These are phyloP conservation scores for Larix sibirica DNA, from an alignment of 83 land plant genomes.

Conservation along the genomic window DNA sequence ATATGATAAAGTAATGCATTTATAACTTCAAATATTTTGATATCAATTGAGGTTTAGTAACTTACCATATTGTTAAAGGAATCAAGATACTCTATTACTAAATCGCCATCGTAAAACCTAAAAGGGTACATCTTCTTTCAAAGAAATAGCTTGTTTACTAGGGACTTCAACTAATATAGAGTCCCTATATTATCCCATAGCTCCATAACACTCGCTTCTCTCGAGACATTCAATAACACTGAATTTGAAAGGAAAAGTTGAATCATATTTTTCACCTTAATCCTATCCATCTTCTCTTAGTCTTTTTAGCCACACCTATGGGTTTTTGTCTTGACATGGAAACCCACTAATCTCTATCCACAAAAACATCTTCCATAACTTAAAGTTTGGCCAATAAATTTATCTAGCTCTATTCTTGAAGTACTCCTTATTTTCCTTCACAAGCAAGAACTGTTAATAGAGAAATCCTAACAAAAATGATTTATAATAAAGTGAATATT, in stretches of 20 bases:
- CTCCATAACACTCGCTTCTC: too few relatives aligned
- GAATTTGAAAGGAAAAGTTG: too few relatives aligned
- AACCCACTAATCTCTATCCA: not conserved
- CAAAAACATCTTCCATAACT: not conserved
- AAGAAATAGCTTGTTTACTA: not conserved
- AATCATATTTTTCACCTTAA: too few relatives aligned
- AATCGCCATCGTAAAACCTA: not conserved
- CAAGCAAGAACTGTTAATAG: not conserved
- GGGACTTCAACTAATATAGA: not conserved
- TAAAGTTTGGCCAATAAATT: not conserved
- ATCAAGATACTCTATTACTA: not conserved
- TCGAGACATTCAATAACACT: too few relatives aligned
- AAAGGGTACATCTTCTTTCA: not conserved
- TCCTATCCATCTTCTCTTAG: too few relatives aligned
- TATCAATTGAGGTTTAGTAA: not conserved
- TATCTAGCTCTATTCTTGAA: not conserved
- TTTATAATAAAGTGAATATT: too few relatives aligned
- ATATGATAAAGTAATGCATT: not conserved
- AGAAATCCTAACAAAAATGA: too few relatives aligned
- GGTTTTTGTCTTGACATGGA: not conserved
- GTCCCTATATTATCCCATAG: too few relatives aligned
- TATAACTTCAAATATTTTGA: not conserved
- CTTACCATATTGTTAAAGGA: not conserved
- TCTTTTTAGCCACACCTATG: not conserved
- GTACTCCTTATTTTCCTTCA: not conserved